Evolutionary conservation across 2,329 filamentous ascomycete genomes (phyloP).

Genomic region (Pestalotiopsis sp.): DNA sequence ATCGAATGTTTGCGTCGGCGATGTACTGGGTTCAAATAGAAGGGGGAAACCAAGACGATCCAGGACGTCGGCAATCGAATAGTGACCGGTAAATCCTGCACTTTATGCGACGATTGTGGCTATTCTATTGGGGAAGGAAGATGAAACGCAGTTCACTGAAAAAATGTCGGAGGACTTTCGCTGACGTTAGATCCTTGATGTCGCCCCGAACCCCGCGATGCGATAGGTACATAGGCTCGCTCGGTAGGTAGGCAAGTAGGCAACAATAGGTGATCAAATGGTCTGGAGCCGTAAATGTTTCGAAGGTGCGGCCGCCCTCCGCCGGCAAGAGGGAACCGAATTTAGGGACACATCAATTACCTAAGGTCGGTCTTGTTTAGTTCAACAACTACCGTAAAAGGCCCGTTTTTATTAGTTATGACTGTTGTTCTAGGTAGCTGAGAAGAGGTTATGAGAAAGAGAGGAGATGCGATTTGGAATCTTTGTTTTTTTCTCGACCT

Average conservation of each 20-base stretch:
- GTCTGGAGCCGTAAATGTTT: neutral
- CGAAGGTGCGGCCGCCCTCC: neutral
- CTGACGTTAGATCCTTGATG: constrained; percentile 4
- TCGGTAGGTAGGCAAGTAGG: too few species aligned
- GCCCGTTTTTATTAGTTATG: too few species aligned
- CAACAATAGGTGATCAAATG: neutral
- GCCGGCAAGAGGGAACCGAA: neutral
- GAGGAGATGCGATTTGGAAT: constrained; percentile 3
- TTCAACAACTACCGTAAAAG: too few species aligned
- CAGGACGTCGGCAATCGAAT: neutral
- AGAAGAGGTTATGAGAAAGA: neutral
- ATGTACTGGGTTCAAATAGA: neutral
- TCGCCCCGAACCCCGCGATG: constrained; percentile 4
- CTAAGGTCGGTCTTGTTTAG: too few species aligned
- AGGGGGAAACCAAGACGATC: neutral
- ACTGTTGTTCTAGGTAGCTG: too few species aligned
- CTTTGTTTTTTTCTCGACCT: neutral
- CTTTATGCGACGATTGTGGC: neutral
- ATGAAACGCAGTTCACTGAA: constrained; percentile 1
- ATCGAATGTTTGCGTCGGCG: neutral
- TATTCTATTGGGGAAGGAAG: neutral
- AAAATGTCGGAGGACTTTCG: neutral
- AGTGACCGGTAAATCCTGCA: neutral
- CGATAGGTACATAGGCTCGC: neutral
- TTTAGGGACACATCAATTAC: neutral